Evolutionary conservation across 116 monocot genomes (phyloP).

Genomic region (Trichopus zeylanicus): DNA sequence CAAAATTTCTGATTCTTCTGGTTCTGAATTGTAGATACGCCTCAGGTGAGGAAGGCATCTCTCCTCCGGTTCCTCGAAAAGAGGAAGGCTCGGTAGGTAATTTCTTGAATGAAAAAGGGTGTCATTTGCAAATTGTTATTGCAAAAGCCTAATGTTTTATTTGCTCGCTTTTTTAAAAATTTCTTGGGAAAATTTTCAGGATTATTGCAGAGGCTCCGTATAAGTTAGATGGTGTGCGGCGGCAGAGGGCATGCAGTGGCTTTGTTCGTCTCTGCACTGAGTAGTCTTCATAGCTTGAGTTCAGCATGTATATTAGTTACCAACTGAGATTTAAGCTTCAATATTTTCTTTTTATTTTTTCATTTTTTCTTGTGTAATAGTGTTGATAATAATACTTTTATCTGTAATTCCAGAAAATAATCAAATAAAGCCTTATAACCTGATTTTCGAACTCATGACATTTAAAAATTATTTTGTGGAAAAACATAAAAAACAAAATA

Average conservation of each 20-base stretch:
- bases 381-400: too few relatives aligned
- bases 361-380: too few relatives aligned
- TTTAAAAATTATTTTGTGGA: too few relatives aligned
- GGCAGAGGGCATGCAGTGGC: conserved; percentile 2
- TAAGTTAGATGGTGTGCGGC: background rate
- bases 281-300: background rate
- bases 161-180: background rate
- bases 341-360: too few relatives aligned
- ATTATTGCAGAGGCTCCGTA: conserved; percentile 2
- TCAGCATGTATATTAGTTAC: background rate
- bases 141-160: background rate
- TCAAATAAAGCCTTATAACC: too few relatives aligned
- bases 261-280: background rate
- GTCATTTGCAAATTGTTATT: background rate
- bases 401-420: too few relatives aligned
- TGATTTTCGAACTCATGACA: too few relatives aligned
- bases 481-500: too few relatives aligned
- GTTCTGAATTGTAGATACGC: conserved; percentile 12
- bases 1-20: too few relatives aligned
- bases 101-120: background rate
- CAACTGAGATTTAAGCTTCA: too few relatives aligned
- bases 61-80: conserved; percentile 39
- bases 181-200: conserved; percentile 2
- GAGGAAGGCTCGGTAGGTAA: conserved; percentile 35
- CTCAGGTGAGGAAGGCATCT: conserved; percentile 32